Base-by-base conservation (phyloP, 2,329 filamentous ascomycete species). In the Cladophialophora yegresii region DNA sequence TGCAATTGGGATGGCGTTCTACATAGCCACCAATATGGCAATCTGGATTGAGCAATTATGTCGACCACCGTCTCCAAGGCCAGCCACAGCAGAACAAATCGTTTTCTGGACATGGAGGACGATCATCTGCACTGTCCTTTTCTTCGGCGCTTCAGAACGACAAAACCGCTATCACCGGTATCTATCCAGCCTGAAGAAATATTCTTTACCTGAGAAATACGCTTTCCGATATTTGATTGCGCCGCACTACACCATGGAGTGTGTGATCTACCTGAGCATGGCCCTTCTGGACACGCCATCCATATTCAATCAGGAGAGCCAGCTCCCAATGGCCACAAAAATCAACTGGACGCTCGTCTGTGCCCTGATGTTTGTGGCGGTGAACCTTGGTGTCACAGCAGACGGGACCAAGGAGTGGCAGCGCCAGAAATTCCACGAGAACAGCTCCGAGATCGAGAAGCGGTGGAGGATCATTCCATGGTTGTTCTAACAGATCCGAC, bases 241-340 rank as follows among this genome's bases (percentile, higher is more conserved):
- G 71, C 92, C 95, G 20, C 95, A 99, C 77, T 99, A 98, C 77
- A 90, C 90, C 3, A 91, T 89, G 72, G 95, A 98, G 78, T 93
- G 91, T 73, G 75, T 89, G 47, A 86, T 97, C 64, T 98, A 99
- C 75, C 74, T 92, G 22, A 84, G 89, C n/a, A 78, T 99, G 69
- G 85, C 91, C 2, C 77, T 95, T 53, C 76, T 89, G 45, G 87
- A 88, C 32, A 92, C 93, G 0, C 92, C 93, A 0, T 72, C 78
- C 7, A 89, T 87, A 10, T 77, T 80, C 33, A 49, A 23, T 13
- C 10, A 16, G 23, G 23, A 12, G 2, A 20, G 22, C 1, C 55
- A 33, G 9, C 40, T 12, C 12, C 12, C 55, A 9, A 28, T 26
- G n/a, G 22, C 22, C 28, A 30, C 33, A 13, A 68, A 84, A 61